Conservation (phyloP, 805 yeast genomes). For the Kodamaea fukazawae region DNA sequence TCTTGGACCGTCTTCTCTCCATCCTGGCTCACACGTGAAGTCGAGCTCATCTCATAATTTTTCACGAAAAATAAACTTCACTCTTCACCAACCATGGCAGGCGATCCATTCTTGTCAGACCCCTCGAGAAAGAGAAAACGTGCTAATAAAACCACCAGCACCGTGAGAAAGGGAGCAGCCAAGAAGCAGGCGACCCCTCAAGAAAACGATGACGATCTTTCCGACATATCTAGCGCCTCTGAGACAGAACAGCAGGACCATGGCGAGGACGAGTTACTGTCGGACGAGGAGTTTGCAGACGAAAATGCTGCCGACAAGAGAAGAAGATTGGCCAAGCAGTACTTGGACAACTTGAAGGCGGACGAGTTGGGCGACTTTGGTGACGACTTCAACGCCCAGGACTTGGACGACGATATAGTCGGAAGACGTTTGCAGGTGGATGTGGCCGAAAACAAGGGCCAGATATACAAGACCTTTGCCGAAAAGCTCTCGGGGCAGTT, state of each 20-base stretch:
- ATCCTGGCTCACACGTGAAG: too few species aligned
- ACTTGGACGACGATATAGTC: conserved; percentile 82
- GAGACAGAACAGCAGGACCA: conserved; percentile 27
- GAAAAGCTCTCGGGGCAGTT: conserved; percentile 43
- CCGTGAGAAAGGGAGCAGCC: conserved; percentile 16
- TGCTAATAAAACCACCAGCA: conserved; percentile 20
- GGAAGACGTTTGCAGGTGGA: conserved; percentile 79
- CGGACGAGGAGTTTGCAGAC: conserved; percentile 68
- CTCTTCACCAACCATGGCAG: conserved; percentile 41
- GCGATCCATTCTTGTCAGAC: conserved; percentile 62
- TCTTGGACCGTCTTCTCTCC: too few species aligned
- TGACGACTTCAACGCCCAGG: conserved; percentile 75
- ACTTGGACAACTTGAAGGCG: conserved; percentile 70
- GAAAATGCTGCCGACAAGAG: conserved; percentile 93
- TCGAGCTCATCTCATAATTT: neutral
- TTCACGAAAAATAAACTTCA: conserved; percentile 8
- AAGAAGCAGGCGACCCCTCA: conserved; percentile 9
- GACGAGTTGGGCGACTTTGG: conserved; percentile 39
- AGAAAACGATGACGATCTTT: conserved; percentile 51
- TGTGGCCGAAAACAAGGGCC: conserved; percentile 87
- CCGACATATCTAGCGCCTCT: conserved; percentile 14
- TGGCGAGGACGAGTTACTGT: conserved; percentile 45
- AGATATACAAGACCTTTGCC: conserved; percentile 66
- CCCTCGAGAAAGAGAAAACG: conserved; percentile 54
- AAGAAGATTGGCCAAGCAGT: conserved; percentile 90